phyloP scores from a whole-genome alignment of 495 filamentous ascomycete genomes.

The Copromyces sp. region DNA sequence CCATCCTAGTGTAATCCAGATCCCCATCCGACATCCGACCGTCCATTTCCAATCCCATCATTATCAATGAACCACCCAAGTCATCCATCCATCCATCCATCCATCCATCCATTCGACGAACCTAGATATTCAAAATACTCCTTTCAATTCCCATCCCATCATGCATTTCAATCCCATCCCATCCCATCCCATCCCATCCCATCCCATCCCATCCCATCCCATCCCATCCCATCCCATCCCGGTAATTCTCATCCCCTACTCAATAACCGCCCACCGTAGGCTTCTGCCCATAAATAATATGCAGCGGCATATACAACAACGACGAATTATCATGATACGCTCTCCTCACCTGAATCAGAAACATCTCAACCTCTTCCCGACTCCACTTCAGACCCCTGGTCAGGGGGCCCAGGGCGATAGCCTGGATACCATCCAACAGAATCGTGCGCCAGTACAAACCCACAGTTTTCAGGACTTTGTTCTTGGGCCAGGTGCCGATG shows the following conservation, averaged over 20 bases:
- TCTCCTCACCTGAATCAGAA: constrained; percentile 35
- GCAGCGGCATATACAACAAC: constrained; percentile 41
- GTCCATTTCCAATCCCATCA: not conserved
- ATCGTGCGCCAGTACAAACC: constrained; percentile 50
- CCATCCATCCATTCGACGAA: not conserved
- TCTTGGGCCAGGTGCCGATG: constrained; percentile 56
- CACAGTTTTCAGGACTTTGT: constrained; percentile 52
- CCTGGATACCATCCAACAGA: constrained; percentile 48
- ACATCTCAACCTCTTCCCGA: constrained; percentile 36
- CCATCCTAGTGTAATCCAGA: not conserved
- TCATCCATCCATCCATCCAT: not conserved
- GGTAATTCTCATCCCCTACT: not conserved
- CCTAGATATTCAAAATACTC: not conserved
- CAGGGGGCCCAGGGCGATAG: constrained; percentile 52
- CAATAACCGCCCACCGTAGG: constrained; percentile 11
- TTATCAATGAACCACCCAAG: not conserved
- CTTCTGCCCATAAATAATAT: constrained; percentile 42
- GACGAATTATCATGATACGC: constrained; percentile 34
- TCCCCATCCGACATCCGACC: not conserved
- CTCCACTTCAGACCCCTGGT: constrained; percentile 45
- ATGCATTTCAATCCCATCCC: not conserved
- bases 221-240: not conserved
- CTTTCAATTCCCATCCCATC: not conserved
- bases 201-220: not conserved
- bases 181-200: not conserved